These are phyloP conservation scores for Corinectria fuckeliana DNA, from an alignment of 2,329 filamentous ascomycete genomes.

Conservation along the genomic window DNA sequence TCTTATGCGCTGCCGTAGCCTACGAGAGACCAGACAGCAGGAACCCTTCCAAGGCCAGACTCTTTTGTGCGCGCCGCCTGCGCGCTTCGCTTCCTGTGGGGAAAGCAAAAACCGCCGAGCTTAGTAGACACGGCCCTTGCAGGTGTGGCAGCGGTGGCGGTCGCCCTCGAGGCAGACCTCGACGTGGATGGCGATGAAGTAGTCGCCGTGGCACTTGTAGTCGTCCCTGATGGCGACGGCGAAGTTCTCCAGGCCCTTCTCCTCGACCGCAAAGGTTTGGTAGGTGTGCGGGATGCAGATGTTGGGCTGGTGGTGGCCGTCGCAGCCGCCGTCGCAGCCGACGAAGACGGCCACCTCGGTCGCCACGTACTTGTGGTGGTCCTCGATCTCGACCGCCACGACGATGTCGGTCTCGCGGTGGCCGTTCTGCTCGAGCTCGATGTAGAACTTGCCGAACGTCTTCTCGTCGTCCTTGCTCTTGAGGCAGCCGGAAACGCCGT, in stretches of 20 bases:
- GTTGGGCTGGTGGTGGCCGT: conserved; percentile 17
- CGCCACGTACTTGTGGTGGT: conserved; percentile 20
- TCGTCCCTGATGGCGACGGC: conserved; percentile 29
- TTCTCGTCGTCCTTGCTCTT: conserved; percentile 3
- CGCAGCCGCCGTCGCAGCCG: conserved; percentile 23
- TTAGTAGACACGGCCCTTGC: conserved; percentile 8
- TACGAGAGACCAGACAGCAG: background rate
- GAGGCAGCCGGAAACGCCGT: conserved; percentile 18
- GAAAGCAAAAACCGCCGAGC: too few species aligned
- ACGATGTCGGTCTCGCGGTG: conserved; percentile 15
- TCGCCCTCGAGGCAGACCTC: conserved; percentile 30
- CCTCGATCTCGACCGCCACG: conserved; percentile 21
- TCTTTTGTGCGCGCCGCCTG: background rate
- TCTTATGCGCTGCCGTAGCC: background rate
- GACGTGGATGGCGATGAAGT: conserved; percentile 35
- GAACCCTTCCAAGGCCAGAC: background rate
- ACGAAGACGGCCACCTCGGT: conserved; percentile 23
- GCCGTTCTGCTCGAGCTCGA: conserved; percentile 25
- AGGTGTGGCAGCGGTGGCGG: conserved; percentile 11
- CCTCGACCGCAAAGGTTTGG: conserved; percentile 24
- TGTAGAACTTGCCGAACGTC: conserved; percentile 24
- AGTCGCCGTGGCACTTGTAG: conserved; percentile 32
- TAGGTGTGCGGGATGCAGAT: conserved; percentile 34
- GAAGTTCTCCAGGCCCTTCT: conserved; percentile 28
- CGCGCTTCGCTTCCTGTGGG: background rate